phyloP scores from a whole-genome alignment of 129 eudicot genomes.

The Scalesia atractyloides region DNA sequence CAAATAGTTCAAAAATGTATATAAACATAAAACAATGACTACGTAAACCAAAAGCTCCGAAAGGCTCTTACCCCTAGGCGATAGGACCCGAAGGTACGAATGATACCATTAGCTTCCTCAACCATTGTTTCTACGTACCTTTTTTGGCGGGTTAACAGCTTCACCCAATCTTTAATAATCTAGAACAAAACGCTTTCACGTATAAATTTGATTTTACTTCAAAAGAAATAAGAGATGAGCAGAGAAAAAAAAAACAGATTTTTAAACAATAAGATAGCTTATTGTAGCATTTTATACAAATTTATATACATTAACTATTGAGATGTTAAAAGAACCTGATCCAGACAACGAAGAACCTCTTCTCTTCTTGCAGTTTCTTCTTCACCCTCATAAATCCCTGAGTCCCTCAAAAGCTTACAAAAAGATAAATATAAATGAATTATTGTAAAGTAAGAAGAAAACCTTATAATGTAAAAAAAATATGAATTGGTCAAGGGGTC shows the following conservation, averaged over 20 bases:
- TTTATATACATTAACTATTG: not conserved
- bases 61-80: constrained; percentile 40
- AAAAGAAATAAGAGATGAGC: not conserved
- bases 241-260: not conserved
- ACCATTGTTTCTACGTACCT: constrained; percentile 44
- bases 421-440: constrained; percentile 7
- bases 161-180: constrained; percentile 47
- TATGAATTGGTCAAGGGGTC: not conserved
- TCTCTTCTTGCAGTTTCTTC: constrained; percentile 45
- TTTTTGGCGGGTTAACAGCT: constrained; percentile 42
- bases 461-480: not conserved
- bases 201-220: constrained; percentile 9
- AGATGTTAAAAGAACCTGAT: constrained; percentile 23
- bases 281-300: not conserved
- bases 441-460: constrained; percentile 11
- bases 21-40: not conserved
- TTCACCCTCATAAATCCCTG: constrained; percentile 31
- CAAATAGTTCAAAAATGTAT: not conserved
- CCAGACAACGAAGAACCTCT: constrained; percentile 43
- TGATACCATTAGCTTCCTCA: constrained; percentile 43
- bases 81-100: constrained; percentile 48
- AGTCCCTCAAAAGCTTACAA: constrained; percentile 37
- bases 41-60: constrained; percentile 6
- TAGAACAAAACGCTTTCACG: constrained; percentile 12
- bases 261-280: not conserved